A percentile compares a stretch with the other conserved stretches of the same genome.
phyloP scores from a whole-genome alignment of 2,329 filamentous ascomycete genomes.

The Orbilia quercus region DNA sequence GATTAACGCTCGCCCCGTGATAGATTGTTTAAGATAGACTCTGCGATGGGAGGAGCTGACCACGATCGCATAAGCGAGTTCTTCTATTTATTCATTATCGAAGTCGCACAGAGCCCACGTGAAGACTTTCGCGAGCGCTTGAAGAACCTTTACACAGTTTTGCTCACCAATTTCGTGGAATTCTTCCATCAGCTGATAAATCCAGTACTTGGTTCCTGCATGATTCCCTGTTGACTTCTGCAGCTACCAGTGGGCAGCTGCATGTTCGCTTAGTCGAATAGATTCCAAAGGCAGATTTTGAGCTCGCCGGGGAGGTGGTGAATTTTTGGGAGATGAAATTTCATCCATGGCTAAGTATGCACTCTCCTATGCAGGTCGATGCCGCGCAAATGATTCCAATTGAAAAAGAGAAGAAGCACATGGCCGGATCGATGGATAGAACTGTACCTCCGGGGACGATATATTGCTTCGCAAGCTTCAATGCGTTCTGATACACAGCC shows the following conservation, averaged over 20 bases:
- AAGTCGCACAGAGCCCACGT: slow-evolving; percentile 26
- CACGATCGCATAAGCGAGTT: too few relatives aligned
- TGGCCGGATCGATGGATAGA: background rate
- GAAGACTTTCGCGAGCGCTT: slow-evolving; percentile 41
- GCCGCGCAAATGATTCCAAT: slow-evolving; percentile 11
- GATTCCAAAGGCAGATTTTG: slow-evolving; percentile 15
- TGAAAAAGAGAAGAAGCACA: slow-evolving; percentile 3
- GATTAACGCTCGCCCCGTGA: slow-evolving; percentile 39
- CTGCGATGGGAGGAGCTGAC: slow-evolving; percentile 19
- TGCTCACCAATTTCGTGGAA: slow-evolving; percentile 7
- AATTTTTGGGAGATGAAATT: slow-evolving; percentile 3
- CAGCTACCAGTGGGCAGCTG: slow-evolving; percentile 50
- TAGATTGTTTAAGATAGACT: slow-evolving; percentile 27
- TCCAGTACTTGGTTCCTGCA: slow-evolving; percentile 39
- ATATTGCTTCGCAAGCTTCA: background rate
- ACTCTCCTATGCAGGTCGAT: slow-evolving; percentile 10
- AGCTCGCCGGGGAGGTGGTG: slow-evolving; percentile 15
- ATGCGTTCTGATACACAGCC: slow-evolving; percentile 1
- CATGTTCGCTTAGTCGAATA: slow-evolving; percentile 41
- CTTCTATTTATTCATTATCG: background rate
- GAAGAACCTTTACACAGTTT: slow-evolving; percentile 29
- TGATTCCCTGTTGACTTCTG: slow-evolving; percentile 49
- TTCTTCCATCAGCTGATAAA: slow-evolving; percentile 52
- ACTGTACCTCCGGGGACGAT: slow-evolving; percentile 37
- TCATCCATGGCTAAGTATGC: too few relatives aligned